Base-by-base conservation (phyloP, 805 yeast genomes). In the Crinitomyces ghanaensis region DNA sequence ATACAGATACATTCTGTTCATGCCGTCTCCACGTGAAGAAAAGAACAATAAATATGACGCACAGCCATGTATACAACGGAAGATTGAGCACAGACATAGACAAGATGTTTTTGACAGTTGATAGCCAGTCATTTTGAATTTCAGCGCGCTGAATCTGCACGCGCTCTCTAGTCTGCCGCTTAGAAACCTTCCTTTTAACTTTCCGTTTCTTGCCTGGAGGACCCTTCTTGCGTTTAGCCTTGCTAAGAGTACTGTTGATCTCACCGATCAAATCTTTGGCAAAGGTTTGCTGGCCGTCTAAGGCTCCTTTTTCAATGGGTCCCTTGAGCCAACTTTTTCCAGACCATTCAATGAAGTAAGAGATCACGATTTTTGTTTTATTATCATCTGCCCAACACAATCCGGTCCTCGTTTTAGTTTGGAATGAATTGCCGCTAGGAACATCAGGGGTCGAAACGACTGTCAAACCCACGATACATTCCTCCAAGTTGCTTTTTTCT, bases 251-350 rank as follows among this genome's bases (percentile, higher is more conserved):
- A 17, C 15, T 25, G 30, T 31, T 36, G 33, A 38, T 19, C 33
- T 38, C 41, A 26, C 22, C 56, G 30, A 65, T 45, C 26, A 80
- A 55, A 7, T 64, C 68, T 31, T 63, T 65, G 8, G 80, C 70
- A 3, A 75, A 76, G 4, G 71, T 66, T 29, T 66, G 62, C 53
- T 85, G 96, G 0, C 98, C 98, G 21, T 75, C 72, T 29, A 66
- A 60, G 9, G 94, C 77, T 36, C 86, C 86, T 41, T 75, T 77
- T 51, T 91, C 97, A 41, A 91, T 79, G 35, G 93, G 75, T 9
- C 80, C 69, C 53, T 84, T 86, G 48, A 91, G 72, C 96, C 96
- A 91, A 39, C 94, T 79, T 33, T 78, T 69, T 2, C 91, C 94
- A 0, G 79, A 72, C 98, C 98, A 91, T 29, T 80, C 77, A 26